Conservation (phyloP, 2,329 filamentous ascomycete species). For the Pseudogymnoascus sp. region DNA sequence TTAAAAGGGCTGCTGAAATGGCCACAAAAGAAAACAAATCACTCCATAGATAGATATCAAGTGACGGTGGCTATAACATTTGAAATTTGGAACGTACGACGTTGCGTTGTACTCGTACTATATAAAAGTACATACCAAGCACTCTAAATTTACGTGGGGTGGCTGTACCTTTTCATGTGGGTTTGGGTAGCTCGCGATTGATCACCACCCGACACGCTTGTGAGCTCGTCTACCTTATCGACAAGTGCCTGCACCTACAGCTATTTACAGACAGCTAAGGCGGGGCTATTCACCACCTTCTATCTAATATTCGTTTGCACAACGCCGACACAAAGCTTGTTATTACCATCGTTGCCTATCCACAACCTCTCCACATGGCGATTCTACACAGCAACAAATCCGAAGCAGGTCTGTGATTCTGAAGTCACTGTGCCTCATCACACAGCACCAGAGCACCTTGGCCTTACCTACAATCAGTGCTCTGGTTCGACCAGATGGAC, state of each 20-base stretch:
- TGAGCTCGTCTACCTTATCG: conserved; percentile 9
- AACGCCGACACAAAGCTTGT: background rate
- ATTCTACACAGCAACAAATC: background rate
- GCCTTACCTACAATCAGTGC: conserved; percentile 42
- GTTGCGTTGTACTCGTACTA: background rate
- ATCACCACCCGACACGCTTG: conserved; percentile 7
- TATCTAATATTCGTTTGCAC: conserved; percentile 10
- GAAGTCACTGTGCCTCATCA: conserved; percentile 6
- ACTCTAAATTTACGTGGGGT: conserved; percentile 8
- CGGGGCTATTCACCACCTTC: background rate
- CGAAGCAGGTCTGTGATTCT: conserved; percentile 3
- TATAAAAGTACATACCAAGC: background rate
- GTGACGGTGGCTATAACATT: background rate
- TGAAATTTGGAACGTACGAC: background rate
- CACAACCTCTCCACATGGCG: conserved; percentile 4
- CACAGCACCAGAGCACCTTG: conserved; percentile 15
- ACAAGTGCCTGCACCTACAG: conserved; percentile 8
- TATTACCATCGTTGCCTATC: conserved; percentile 3
- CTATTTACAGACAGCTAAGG: conserved; percentile 9
- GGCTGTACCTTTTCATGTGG: background rate
- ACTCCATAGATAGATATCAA: background rate
- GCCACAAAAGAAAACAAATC: background rate
- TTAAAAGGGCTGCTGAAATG: background rate
- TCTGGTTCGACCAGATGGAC: conserved; percentile 40
- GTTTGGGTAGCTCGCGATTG: background rate